Evolutionary conservation across 371 early-diverging fungal genomes (phyloP).

Genomic region (Blakeslea trispora): DNA sequence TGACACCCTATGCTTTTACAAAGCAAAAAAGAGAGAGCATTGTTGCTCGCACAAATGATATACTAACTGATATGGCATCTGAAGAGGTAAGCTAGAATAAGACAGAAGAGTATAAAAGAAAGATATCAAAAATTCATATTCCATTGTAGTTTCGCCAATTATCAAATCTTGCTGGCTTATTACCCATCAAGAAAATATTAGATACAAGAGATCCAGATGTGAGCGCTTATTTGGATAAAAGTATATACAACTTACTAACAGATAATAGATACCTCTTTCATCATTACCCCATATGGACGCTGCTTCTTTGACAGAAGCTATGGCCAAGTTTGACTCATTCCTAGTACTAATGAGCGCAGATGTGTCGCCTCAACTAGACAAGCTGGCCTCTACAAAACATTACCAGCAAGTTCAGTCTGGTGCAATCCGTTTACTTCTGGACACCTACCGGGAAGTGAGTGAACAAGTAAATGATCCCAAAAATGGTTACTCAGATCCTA

Average conservation of each 20-base stretch:
- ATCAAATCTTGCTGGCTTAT: conserved; percentile 50
- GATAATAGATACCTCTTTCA: conserved; percentile 62
- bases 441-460: conserved; percentile 62
- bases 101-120: neutral
- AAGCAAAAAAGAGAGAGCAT: conserved; percentile 35
- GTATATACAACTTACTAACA: neutral
- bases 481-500: conserved; percentile 68
- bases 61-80: conserved; percentile 33
- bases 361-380: conserved; percentile 50
- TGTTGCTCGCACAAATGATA: conserved; percentile 26
- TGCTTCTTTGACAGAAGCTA: conserved; percentile 47
- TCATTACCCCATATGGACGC: conserved; percentile 60
- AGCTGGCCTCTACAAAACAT: conserved; percentile 45
- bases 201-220: conserved; percentile 30
- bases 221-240: neutral
- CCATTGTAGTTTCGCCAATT: conserved; percentile 33
- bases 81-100: conserved; percentile 55
- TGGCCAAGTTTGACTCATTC: conserved; percentile 71
- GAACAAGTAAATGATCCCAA: conserved; percentile 64
- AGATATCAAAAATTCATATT: neutral
- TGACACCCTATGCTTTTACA: conserved; percentile 40
- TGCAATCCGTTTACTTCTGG: conserved; percentile 60
- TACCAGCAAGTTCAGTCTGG: conserved; percentile 41
- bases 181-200: conserved; percentile 37
- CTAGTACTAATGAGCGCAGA: conserved; percentile 55